Base-by-base conservation (phyloP, 2,329 filamentous ascomycete genomes). In the Sporothrix dimorphospora region DNA sequence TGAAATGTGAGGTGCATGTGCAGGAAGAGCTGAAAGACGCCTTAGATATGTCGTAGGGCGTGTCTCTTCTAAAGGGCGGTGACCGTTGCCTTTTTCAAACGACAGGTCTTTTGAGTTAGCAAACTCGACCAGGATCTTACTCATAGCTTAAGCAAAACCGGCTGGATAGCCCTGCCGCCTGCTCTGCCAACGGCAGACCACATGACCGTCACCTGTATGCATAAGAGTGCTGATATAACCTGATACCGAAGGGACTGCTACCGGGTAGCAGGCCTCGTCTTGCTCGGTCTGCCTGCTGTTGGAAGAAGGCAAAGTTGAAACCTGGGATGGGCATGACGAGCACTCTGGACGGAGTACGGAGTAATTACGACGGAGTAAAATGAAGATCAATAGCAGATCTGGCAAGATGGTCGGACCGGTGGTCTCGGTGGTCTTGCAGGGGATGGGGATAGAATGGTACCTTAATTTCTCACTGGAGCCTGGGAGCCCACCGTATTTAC, bases 381-480 rank as follows among this genome's bases (percentile, higher is more conserved):
- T 24, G 59, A 45, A 27, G 59, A 65, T 65, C 59, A 45, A 27
- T 45, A 38, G 38, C 21, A 63, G 34, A 45, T 45, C 59, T 38
- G 12, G 59, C 6, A 1, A 9, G 38, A 42, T 12, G 57, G 11
- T 59, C 38, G 38, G 57, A 42, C 57, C 1, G n/a, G 19, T 24
- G 57, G 57, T 61, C 21, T 38, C 27, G 16, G 55, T 19, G 16
- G 34, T 40, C 34, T 38, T 53, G 49, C 51, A 55, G 24, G n/a
- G 49, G 24, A 24, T 55, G 42, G 42, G 14, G 42, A 19, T 16
- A 16, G 14, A 14, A 47, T 16, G 14, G 42, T 47, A 42, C 57
- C n/a, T 34, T 63, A 63, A 63, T 24, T 42, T 63, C 34, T 42
- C 38, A 63, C 57, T 40, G n/a, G n/a, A n/a, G n/a, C n/a, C n/a